These are phyloP conservation scores for Blastobotrys capitulatus DNA, from an alignment of 1,139 yeast species.

Conservation along the genomic window DNA sequence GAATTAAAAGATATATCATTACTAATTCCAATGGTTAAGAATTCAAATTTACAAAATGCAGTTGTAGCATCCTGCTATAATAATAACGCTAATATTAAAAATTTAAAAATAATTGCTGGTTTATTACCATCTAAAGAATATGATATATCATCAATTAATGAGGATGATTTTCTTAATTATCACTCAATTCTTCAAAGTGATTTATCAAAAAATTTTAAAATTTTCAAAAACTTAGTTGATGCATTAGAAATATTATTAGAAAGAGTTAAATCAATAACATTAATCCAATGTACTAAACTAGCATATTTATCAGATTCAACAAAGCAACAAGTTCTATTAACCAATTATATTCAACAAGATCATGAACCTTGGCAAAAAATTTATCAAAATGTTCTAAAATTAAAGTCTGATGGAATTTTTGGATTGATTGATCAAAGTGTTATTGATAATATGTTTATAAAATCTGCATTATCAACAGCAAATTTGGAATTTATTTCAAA, in stretches of 20 bases:
- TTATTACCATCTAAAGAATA: no score
- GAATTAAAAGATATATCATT: constrained; percentile 3
- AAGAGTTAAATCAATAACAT: constrained; percentile 9
- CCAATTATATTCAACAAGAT: background rate
- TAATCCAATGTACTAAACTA: constrained; percentile 10
- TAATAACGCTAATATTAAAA: background rate
- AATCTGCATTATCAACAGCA: constrained; percentile 16
- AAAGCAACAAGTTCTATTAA: constrained; percentile 8
- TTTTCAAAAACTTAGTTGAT: constrained; percentile 9
- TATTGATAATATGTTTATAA: constrained; percentile 16
- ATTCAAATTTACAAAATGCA: constrained; percentile 7
- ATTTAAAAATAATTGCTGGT: background rate
- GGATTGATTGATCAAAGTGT: background rate
- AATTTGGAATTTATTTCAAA: constrained; percentile 22
- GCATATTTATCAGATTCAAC: constrained; percentile 12
- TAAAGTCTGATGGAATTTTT: constrained; percentile 1
- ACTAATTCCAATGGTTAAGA: constrained; percentile 11
- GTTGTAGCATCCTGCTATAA: constrained; percentile 20
- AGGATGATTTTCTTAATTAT: constrained; percentile 8
- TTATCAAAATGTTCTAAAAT: background rate
- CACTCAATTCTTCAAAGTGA: constrained; percentile 4
- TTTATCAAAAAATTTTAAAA: background rate
- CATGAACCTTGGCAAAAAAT: background rate
- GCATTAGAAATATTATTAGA: background rate
- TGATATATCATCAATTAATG: background rate